Evolutionary conservation across 2,329 filamentous ascomycete genomes (phyloP).

Genomic region (Fusarium sp.): DNA sequence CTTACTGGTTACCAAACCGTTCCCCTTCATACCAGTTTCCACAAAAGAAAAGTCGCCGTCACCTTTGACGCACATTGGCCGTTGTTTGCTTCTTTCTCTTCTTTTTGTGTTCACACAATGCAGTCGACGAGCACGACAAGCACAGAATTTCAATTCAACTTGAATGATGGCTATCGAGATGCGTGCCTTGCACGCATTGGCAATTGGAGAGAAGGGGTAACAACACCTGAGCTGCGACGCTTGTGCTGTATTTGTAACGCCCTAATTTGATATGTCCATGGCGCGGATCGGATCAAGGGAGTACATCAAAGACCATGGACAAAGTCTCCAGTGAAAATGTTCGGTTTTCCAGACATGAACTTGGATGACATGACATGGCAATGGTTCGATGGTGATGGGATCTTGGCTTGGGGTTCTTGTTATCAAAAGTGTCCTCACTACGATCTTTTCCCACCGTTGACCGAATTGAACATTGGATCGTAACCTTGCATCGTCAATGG

Average conservation of each 20-base stretch:
- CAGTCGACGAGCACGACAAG: conserved; percentile 19
- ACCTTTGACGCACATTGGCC: conserved; percentile 10
- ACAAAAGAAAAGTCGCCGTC: conserved; percentile 17
- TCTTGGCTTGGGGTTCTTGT: conserved; percentile 15
- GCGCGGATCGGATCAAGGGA: conserved; percentile 19
- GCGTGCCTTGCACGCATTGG: conserved; percentile 15
- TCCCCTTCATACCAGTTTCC: background rate
- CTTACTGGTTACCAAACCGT: conserved; percentile 6
- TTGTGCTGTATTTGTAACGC: conserved; percentile 37
- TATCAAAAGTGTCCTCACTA: conserved; percentile 18
- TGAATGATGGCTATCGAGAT: conserved; percentile 14
- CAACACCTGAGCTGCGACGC: conserved; percentile 28
- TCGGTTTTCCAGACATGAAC: conserved; percentile 15
- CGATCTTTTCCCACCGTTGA: background rate
- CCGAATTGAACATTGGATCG: conserved; percentile 23
- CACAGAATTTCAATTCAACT: conserved; percentile 21
- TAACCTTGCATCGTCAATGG: conserved; percentile 25
- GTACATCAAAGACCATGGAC: conserved; percentile 11
- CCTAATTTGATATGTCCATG: conserved; percentile 19
- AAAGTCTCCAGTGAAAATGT: conserved; percentile 5
- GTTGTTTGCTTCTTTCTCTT: conserved; percentile 25
- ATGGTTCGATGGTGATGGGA: conserved; percentile 10
- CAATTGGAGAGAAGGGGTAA: conserved; percentile 44
- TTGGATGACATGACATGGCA: conserved; percentile 8
- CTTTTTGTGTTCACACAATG: conserved; percentile 20